Conservation (phyloP, 2,329 filamentous ascomycete species). For the Helotiales sp. region DNA sequence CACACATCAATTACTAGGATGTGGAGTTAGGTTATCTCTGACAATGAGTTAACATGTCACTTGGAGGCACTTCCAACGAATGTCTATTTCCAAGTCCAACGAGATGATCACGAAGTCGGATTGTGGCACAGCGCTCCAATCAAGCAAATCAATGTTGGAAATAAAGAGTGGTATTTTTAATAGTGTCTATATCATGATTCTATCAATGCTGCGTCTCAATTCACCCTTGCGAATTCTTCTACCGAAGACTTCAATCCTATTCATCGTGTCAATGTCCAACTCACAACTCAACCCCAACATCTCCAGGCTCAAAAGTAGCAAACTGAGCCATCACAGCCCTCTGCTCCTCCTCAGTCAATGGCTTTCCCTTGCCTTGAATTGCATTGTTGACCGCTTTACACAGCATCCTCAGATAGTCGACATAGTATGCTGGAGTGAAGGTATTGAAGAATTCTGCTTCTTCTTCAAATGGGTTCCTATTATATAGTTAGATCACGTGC, state of each 20-base stretch:
- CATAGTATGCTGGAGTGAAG: slow-evolving; percentile 44
- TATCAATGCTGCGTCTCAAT: too few relatives aligned
- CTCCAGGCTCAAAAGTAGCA: slow-evolving; percentile 19
- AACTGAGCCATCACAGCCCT: slow-evolving; percentile 22
- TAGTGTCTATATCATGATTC: too few relatives aligned
- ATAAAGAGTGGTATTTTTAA: too few relatives aligned
- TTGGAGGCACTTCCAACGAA: too few relatives aligned
- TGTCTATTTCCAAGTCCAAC: too few relatives aligned
- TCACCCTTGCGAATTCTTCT: too few relatives aligned
- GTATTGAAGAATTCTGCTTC: slow-evolving; percentile 58
- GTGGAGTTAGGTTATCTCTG: too few relatives aligned
- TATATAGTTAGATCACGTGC: background rate
- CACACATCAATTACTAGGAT: too few relatives aligned
- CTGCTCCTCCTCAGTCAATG: slow-evolving; percentile 16
- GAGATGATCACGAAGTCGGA: too few relatives aligned
- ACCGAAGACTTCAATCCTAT: background rate
- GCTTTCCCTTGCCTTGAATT: slow-evolving; percentile 4
- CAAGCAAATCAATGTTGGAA: too few relatives aligned
- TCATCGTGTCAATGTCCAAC: background rate
- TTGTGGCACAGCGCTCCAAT: too few relatives aligned
- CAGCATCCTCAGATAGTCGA: slow-evolving; percentile 23
- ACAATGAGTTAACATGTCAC: too few relatives aligned
- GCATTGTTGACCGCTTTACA: slow-evolving; percentile 9
- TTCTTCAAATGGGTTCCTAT: slow-evolving; percentile 51
- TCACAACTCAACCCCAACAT: slow-evolving; percentile 1